Conservation (phyloP, 1,284 basidiomycete species). For the Microbotryum lychnidis-dioicae region DNA sequence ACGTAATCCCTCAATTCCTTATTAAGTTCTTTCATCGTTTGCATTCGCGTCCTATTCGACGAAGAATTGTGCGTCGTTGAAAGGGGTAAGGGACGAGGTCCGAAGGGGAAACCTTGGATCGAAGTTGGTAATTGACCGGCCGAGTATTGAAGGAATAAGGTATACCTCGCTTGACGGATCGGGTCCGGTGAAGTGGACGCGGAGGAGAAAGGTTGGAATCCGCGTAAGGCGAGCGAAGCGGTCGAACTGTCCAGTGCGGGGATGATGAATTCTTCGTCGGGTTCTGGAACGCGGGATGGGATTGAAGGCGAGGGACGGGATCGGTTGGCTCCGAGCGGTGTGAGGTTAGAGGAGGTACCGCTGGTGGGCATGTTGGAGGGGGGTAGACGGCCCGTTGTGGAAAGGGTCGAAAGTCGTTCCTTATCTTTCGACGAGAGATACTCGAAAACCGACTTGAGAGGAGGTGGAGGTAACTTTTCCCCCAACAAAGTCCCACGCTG, state of each 20-base stretch:
- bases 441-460: conserved; percentile 68
- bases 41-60: conserved; percentile 33
- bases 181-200: conserved; percentile 29
- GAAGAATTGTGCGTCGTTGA: not conserved
- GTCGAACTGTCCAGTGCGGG: conserved; percentile 63
- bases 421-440: conserved; percentile 84
- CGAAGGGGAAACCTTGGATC: conserved; percentile 22
- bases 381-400: conserved; percentile 38
- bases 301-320: not conserved
- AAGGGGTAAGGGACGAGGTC: conserved; percentile 17
- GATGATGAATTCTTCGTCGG: conserved; percentile 46
- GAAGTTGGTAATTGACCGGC: conserved; percentile 38
- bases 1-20: conserved; percentile 79
- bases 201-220: conserved; percentile 73
- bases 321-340: not conserved
- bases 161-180: conserved; percentile 75
- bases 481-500: conserved; percentile 76
- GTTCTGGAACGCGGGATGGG: conserved; percentile 18
- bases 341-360: not conserved
- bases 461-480: conserved; percentile 61
- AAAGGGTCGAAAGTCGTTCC: conserved; percentile 65
- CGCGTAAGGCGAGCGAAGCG: conserved; percentile 75
- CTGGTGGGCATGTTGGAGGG: conserved; percentile 7
- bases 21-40: conserved; percentile 60
- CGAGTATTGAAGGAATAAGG: conserved; percentile 68